Percentiles rank a stretch among this genome's conserved stretches.
Evolutionary conservation across 148 eudicot species (phyloP).

Genomic region (Silene uniflora): DNA sequence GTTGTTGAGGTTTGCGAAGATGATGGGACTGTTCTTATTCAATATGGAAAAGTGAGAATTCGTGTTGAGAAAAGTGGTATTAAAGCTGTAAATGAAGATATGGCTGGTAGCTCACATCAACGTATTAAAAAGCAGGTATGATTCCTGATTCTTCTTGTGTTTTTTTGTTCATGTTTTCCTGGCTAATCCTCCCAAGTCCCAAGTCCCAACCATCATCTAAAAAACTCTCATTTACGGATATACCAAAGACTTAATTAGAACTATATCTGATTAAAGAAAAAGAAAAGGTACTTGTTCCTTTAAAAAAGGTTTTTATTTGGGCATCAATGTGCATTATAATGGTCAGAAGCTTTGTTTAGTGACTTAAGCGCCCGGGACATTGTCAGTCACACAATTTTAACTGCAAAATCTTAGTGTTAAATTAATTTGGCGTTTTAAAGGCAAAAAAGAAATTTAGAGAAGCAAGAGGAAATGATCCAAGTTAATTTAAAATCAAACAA

Average conservation of each 20-base stretch:
- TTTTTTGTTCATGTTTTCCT: background rate
- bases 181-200: background rate
- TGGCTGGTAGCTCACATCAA: slow-evolving; percentile 31
- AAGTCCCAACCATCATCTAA: background rate
- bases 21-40: slow-evolving; percentile 66
- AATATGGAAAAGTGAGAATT: slow-evolving; percentile 69
- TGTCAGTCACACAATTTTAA: background rate
- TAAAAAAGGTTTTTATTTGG: background rate
- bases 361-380: background rate
- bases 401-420: background rate
- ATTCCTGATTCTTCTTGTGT: background rate
- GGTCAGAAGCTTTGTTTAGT: background rate
- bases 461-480: no score
- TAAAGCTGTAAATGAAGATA: slow-evolving; percentile 28
- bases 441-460: no score
- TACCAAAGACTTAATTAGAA: background rate
- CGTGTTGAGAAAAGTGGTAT: slow-evolving; percentile 59
- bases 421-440: no score
- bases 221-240: background rate
- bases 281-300: background rate
- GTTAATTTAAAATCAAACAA: no score
- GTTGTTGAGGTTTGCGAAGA: slow-evolving; percentile 68
- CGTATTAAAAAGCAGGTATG: slow-evolving; percentile 49
- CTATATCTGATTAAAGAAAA: background rate
- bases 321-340: background rate